A percentile compares a stretch with the other conserved stretches of the same genome.
These are phyloP conservation scores for Colletotrichum liaoningense DNA, from an alignment of 2,329 filamentous ascomycete genomes.

Conservation along the genomic window DNA sequence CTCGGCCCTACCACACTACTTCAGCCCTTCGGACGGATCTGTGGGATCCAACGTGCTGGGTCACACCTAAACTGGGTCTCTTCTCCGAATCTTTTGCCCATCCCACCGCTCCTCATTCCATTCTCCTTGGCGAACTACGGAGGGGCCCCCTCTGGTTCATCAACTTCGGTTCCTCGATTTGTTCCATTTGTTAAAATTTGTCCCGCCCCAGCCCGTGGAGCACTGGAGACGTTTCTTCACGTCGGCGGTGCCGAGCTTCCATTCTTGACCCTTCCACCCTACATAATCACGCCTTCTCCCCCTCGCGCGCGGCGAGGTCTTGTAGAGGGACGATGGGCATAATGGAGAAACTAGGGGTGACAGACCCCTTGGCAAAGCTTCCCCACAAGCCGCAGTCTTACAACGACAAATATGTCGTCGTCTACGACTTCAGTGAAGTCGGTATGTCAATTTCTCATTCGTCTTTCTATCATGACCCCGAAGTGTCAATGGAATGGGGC, in stretches of 20 bases:
- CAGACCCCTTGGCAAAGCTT: constrained; percentile 23
- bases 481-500: neutral
- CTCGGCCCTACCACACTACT: neutral
- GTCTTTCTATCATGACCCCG: neutral
- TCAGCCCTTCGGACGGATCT: constrained; percentile 12
- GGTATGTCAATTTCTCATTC: constrained; percentile 41
- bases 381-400: constrained; percentile 33
- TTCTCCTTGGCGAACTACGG: neutral
- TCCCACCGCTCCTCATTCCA: neutral
- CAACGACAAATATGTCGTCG: constrained; percentile 55
- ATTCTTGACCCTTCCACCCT: neutral
- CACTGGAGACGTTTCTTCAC: neutral
- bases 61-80: constrained; percentile 18
- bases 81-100: constrained; percentile 13
- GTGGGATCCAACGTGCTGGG: constrained; percentile 17
- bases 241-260: constrained; percentile 29
- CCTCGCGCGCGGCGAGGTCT: constrained; percentile 14
- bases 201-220: constrained; percentile 20
- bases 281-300: constrained; percentile 27
- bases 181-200: neutral
- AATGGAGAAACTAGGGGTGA: constrained; percentile 33
- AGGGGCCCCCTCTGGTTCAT: neutral
- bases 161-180: neutral
- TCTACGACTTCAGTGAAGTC: constrained; percentile 49
- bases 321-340: constrained; percentile 30